phyloP scores from a whole-genome alignment of 2,329 filamentous ascomycete genomes.

The Ophiocordyceps robertsii region DNA sequence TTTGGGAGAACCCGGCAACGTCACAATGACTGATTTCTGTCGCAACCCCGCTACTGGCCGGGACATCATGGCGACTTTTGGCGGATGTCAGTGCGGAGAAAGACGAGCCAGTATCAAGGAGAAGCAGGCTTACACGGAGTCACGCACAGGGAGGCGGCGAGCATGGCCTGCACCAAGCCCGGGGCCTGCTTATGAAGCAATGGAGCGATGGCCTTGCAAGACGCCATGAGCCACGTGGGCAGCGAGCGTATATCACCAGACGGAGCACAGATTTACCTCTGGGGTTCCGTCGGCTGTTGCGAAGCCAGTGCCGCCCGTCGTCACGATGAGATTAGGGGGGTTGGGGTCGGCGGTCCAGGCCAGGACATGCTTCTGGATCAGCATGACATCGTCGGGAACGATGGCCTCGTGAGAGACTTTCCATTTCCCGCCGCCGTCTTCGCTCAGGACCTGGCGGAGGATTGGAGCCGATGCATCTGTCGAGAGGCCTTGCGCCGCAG shows the following conservation, averaged over 20 bases:
- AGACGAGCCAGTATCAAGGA: neutral
- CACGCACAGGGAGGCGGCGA: slow-evolving; percentile 67
- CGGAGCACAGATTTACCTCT: slow-evolving; percentile 46
- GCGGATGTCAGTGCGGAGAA: neutral
- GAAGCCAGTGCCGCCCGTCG: slow-evolving; percentile 90
- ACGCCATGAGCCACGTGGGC: neutral
- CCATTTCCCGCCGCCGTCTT: slow-evolving; percentile 60
- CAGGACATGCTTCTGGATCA: slow-evolving; percentile 63
- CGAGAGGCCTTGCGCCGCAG: slow-evolving; percentile 64
- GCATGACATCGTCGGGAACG: slow-evolving; percentile 59
- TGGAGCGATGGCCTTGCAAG: slow-evolving; percentile 58
- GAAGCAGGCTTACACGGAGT: slow-evolving; percentile 63
- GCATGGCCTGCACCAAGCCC: slow-evolving; percentile 90
- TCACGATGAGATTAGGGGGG: slow-evolving; percentile 63
- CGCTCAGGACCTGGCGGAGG: slow-evolving; percentile 55
- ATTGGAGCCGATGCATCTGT: slow-evolving; percentile 60
- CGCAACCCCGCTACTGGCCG: slow-evolving; percentile 82
- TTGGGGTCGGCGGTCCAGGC: slow-evolving; percentile 57
- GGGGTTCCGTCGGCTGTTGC: slow-evolving; percentile 75
- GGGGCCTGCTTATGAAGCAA: slow-evolving; percentile 77
- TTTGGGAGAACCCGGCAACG: slow-evolving; percentile 87
- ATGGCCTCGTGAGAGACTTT: slow-evolving; percentile 55
- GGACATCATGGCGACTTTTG: slow-evolving; percentile 85
- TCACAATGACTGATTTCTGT: slow-evolving; percentile 70
- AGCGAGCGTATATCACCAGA: neutral